Conservation (phyloP, 129 eudicot species). For the Arctium lappa region DNA sequence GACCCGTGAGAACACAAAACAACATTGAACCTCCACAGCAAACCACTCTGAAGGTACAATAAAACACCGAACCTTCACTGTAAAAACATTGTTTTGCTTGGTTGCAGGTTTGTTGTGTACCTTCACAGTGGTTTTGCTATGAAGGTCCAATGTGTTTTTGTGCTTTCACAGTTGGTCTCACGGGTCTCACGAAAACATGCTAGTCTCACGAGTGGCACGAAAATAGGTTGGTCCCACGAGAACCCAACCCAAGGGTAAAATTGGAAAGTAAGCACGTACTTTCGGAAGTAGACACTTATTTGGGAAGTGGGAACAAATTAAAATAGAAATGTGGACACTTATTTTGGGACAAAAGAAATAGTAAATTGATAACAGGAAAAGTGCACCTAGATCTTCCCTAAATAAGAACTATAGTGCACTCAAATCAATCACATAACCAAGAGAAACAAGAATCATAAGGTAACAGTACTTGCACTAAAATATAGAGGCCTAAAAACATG, state of each 20-base stretch:
- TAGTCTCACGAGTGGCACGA: neutral
- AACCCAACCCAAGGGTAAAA: neutral
- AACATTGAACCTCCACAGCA: neutral
- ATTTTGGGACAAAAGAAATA: neutral
- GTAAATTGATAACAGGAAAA: conserved; percentile 19
- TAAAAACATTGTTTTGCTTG: no score
- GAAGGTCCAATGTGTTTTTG: no score
- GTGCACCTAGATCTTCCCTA: conserved; percentile 30
- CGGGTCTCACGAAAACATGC: neutral
- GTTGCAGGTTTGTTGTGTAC: no score
- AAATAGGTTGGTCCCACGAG: no score
- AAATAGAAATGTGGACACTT: neutral
- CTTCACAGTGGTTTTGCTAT: no score
- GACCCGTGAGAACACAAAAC: neutral
- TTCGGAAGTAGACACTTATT: neutral
- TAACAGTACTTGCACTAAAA: conserved; percentile 52
- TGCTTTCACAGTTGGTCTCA: no score
- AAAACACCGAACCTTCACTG: no score
- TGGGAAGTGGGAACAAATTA: no score
- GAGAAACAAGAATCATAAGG: conserved; percentile 26
- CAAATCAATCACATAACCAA: conserved; percentile 25
- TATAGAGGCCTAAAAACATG: conserved; percentile 23
- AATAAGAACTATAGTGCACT: conserved; percentile 25
- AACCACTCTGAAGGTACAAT: no score
- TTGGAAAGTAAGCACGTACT: neutral